Percentiles rank a stretch among this genome's conserved stretches.
phyloP scores from a whole-genome alignment of 352 stramenopile genomes.

The Globisporangium takayamanum region DNA sequence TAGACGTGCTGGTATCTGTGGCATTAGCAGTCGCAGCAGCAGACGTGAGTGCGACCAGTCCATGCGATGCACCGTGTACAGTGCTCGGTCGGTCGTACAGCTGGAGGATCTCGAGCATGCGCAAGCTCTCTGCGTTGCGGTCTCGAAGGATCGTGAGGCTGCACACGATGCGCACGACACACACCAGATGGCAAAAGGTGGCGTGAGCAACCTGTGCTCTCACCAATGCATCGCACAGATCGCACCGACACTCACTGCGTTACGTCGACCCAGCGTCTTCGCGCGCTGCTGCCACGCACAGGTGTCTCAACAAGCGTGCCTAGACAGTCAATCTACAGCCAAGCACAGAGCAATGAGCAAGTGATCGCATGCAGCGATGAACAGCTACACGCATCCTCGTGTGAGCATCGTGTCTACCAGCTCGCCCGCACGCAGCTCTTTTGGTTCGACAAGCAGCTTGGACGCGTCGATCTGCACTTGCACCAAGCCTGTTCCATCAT shows the following conservation, averaged over 20 bases:
- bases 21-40: neutral
- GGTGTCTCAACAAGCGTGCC: constrained; percentile 22
- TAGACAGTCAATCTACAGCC: constrained; percentile 31
- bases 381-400: neutral
- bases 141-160: constrained; percentile 41
- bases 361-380: neutral
- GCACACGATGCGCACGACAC: neutral
- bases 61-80: neutral
- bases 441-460: constrained; percentile 1
- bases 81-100: constrained; percentile 25
- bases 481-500: constrained; percentile 33
- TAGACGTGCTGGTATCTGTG: neutral
- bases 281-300: constrained; percentile 9
- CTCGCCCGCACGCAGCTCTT: constrained; percentile 20
- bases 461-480: constrained; percentile 18
- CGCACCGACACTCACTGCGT: constrained; percentile 18
- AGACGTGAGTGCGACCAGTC: neutral
- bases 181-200: too few species aligned
- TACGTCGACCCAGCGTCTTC: constrained; percentile 27
- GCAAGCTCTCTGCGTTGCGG: constrained; percentile 51
- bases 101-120: constrained; percentile 51
- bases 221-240: neutral
- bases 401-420: constrained; percentile 15
- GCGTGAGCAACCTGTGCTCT: neutral
- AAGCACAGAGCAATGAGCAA: constrained; percentile 1